Conservation (phyloP, 192 early-diverging fungal genomes). For the Rhizophagus prolifer region DNA sequence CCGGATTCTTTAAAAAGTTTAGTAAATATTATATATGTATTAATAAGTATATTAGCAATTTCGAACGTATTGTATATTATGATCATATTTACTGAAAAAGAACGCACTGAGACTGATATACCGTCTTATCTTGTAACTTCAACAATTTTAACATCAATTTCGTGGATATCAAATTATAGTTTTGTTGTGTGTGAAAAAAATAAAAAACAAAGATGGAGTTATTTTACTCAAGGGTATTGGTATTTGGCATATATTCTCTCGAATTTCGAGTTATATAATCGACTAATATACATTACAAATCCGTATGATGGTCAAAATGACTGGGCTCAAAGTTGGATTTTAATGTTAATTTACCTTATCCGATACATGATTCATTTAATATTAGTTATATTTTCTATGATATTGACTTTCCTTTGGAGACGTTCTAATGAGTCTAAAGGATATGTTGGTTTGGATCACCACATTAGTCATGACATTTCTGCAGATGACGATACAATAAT, state of each 20-base stretch:
- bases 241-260: slow-evolving; percentile 12
- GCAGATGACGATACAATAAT: not conserved
- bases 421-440: slow-evolving; percentile 4
- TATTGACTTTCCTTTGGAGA: not conserved
- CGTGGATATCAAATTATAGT: slow-evolving; percentile 16
- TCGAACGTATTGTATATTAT: slow-evolving; percentile 2
- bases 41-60: not conserved
- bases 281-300: slow-evolving; percentile 2
- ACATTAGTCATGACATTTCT: not conserved
- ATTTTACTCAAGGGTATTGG: slow-evolving; percentile 26
- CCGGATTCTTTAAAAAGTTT: not conserved
- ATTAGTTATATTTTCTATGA: slow-evolving; percentile 12
- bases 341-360: slow-evolving; percentile 12
- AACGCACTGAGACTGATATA: not conserved
- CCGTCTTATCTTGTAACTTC: slow-evolving; percentile 8
- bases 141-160: not conserved
- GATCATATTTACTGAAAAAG: slow-evolving; percentile 19
- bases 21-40: slow-evolving; percentile 9
- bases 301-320: not conserved
- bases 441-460: not conserved
- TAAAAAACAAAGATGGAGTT: slow-evolving; percentile 3
- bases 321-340: slow-evolving; percentile 11
- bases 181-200: not conserved
- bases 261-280: slow-evolving; percentile 23
- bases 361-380: slow-evolving; percentile 9